phyloP scores from a whole-genome alignment of 2,329 filamentous ascomycete genomes.

The Dichotomopilus funicola region DNA sequence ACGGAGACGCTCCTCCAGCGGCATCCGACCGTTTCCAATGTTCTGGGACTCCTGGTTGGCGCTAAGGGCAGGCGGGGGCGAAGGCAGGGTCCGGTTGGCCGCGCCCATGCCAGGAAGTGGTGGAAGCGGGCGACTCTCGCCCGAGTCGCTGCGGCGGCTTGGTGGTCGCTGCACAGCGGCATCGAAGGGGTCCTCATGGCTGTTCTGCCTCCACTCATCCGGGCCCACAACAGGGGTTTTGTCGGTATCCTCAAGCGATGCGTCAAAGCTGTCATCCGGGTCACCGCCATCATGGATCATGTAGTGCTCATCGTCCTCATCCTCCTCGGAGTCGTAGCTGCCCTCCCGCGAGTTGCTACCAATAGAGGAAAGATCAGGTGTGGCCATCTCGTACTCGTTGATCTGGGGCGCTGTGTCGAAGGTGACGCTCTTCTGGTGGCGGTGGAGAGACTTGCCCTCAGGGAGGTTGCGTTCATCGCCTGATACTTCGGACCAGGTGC shows the following conservation, averaged over 20 bases:
- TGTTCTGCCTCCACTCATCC: conserved; percentile 84
- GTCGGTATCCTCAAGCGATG: conserved; percentile 87
- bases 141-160: conserved; percentile 63
- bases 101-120: conserved; percentile 65
- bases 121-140: conserved; percentile 76
- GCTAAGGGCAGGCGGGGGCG: conserved; percentile 61
- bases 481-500: conserved; percentile 61
- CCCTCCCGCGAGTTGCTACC: conserved; percentile 86
- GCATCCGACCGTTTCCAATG: conserved; percentile 69
- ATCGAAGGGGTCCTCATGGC: conserved; percentile 47
- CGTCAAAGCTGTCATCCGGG: conserved; percentile 88
- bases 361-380: conserved; percentile 88
- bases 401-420: conserved; percentile 91
- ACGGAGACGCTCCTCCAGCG: conserved; percentile 76
- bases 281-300: conserved; percentile 51
- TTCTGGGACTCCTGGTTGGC: conserved; percentile 74
- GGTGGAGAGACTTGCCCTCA: conserved; percentile 62
- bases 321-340: conserved; percentile 80
- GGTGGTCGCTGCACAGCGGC: conserved; percentile 44
- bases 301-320: conserved; percentile 55
- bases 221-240: conserved; percentile 98
- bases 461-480: conserved; percentile 53
- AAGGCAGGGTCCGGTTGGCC: conserved; percentile 52
- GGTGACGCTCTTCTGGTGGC: conserved; percentile 92
- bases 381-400: conserved; percentile 98